Evolutionary conservation across 179 eudicot genomes (phyloP), one percentile per base, ranked within the genome.

Genomic region (Heliamphora ciliata): DNA sequence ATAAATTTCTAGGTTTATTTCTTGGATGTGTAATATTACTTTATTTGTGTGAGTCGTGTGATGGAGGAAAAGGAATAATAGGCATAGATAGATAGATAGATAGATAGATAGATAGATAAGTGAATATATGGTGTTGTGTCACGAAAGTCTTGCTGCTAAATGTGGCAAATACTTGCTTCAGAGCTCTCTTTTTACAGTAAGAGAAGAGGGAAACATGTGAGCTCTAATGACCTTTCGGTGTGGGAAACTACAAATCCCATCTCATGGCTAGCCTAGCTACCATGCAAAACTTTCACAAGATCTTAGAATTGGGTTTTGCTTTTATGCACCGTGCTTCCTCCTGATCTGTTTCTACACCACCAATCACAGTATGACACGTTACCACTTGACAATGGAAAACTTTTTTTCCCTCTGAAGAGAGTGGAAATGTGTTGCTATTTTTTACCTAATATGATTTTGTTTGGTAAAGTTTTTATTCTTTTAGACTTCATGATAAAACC

Each of bases 61-160:
- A 54, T 50, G 31, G 60, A 82, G 80, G 54, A 17, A 63, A 63
- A 70, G 71, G 60, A 77, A 82, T 56, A 82, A 58, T 68, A 21
- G 46, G 56, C 80, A 66, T 64, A 31, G 40, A 31, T 31, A 31
- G 40, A 31, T 31, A 31, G 40, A 31, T 31, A 31, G 40, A 31
- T 31, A 31, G 40, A 31, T 31, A 31, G 40, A 31, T 31, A 31
- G 40, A 31, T 31, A 31, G 40, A 77, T 46, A 76, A 54, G 65
- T 15, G 71, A 80, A 81, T 74, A 59, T 65, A 75, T 83, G 75
- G 10, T 24, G 63, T 7, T 72, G 85, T 83, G 85, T 83, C 85
- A 83, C 85, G 85, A 80, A 83, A 79, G 46, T 83, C 85, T 79
- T 83, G 85, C 69, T 74, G 46, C 80, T 18, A 74, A 61, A 74